Percentiles rank a stretch among this genome's conserved stretches.
Evolutionary conservation across 768 basidiomycete genomes (phyloP).

Genomic region (Fomitopsis pulvina): DNA sequence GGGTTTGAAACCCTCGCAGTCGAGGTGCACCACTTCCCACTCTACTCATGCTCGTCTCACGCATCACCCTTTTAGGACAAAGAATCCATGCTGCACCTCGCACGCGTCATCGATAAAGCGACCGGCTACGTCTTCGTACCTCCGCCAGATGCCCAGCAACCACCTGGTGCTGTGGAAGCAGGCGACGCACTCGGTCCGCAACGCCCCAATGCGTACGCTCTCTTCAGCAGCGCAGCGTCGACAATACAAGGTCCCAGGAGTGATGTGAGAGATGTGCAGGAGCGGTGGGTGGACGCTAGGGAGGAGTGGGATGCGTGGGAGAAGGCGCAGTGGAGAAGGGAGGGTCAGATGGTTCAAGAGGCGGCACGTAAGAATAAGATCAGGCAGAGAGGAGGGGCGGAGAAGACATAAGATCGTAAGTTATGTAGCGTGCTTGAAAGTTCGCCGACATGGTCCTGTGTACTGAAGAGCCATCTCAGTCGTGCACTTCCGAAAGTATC

Average conservation of each 20-base stretch:
- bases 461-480: too few relatives aligned
- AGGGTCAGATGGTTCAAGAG: constrained; percentile 55
- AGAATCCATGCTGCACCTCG: constrained; percentile 86
- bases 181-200: constrained; percentile 31
- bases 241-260: constrained; percentile 42
- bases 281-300: constrained; percentile 86
- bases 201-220: constrained; percentile 57
- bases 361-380: constrained; percentile 26
- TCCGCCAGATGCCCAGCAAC: constrained; percentile 25
- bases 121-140: constrained; percentile 90
- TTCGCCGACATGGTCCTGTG: too few relatives aligned
- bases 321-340: constrained; percentile 66
- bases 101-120: constrained; percentile 79
- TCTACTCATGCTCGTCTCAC: neutral
- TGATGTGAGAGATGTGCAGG: constrained; percentile 75
- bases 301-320: constrained; percentile 83
- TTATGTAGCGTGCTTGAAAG: too few relatives aligned
- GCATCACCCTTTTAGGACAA: constrained; percentile 63
- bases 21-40: constrained; percentile 51
- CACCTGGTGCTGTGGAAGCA: constrained; percentile 25
- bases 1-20: constrained; percentile 97
- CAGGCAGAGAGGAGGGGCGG: constrained; percentile 14
- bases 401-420: too few relatives aligned
- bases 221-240: constrained; percentile 64
- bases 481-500: too few relatives aligned